These are phyloP conservation scores for Adansonia grandidieri DNA, from an alignment of 441 rosid species.

Conservation along the genomic window DNA sequence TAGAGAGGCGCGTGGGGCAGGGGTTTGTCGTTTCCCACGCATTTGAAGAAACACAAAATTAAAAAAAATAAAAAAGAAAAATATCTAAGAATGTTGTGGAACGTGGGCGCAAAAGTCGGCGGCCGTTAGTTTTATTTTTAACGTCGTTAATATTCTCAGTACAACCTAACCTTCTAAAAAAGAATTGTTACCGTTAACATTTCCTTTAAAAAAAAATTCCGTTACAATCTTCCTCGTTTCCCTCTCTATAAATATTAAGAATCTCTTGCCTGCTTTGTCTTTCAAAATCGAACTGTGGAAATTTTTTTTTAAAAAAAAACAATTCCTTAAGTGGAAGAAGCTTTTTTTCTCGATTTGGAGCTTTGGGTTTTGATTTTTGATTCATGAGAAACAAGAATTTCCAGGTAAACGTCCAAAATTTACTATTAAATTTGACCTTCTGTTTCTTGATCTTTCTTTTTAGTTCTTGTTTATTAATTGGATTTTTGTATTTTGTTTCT, in stretches of 20 bases:
- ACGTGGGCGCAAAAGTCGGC: slow-evolving; percentile 17
- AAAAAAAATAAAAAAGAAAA: neutral
- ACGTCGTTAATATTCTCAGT: slow-evolving; percentile 10
- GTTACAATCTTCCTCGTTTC: slow-evolving; percentile 3
- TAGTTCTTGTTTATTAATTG: neutral
- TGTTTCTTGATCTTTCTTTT: neutral
- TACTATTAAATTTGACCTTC: neutral
- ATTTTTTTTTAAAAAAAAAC: neutral
- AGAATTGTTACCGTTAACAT: slow-evolving; percentile 5
- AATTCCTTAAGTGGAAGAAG: neutral
- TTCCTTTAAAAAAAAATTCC: neutral
- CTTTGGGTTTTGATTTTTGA: slow-evolving; percentile 15
- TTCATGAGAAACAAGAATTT: slow-evolving; percentile 3
- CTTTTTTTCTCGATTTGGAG: neutral
- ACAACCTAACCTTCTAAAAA: neutral
- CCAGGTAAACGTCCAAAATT: slow-evolving; percentile 24
- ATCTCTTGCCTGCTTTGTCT: neutral
- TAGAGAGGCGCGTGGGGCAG: slow-evolving; percentile 24
- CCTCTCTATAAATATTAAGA: neutral
- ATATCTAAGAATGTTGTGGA: slow-evolving; percentile 29
- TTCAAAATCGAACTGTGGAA: neutral
- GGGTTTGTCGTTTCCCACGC: neutral
- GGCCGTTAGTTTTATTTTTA: slow-evolving; percentile 3
- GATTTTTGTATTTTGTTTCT: neutral
- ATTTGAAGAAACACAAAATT: neutral